Evolutionary conservation across 768 basidiomycete genomes (phyloP), one percentile per base, ranked within the genome.

Genomic region (Suillus americanus): DNA sequence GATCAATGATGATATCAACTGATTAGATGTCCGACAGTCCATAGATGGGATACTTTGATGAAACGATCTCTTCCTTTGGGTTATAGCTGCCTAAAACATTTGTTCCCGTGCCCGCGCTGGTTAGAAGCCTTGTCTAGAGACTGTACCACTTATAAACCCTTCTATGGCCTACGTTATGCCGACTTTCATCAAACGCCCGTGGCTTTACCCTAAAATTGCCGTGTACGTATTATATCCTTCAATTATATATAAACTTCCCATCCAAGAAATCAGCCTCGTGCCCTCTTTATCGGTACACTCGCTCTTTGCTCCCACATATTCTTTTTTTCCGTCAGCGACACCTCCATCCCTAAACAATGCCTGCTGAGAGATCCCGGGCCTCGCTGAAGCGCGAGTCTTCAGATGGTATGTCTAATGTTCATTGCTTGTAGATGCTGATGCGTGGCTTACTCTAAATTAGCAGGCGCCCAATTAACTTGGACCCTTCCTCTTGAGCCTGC

Each of bases 381-480:
- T 74, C 76, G 37, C 43, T 45, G 37, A 81, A 77, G 70, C 77
- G 74, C 67, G 72, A 73, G 56, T 69, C 62, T 59, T 64, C 65
- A 60, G 78, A 81, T 60, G 78, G 83, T 81, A 65, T 72, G 75
- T 74, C 61, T 18, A 37, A n/a, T 28, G 51, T 23, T 30, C 63
- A 54, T 28, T 45, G 20, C 62, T 60, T 59, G 56, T 37, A 61
- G 60, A 62, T 66, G 61, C 62, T 67, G 64, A 61, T 60, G 43
- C 3, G n/a, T 8, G 64, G 2, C 13, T 71, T 63, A 64, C 60
- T 67, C 60, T 54, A 67, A 66, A 64, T 61, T 51, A 61, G 30
- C 68, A 82, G 82, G 75, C 64, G 74, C 76, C 64, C 80, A 80
- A 60, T 76, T 84, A 56, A 80, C 79, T 41, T 86, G 83, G 85